A percentile compares a stretch with the other conserved stretches of the same genome.
Conservation (phyloP, 768 basidiomycete genomes). For the Lactarius sp. region DNA sequence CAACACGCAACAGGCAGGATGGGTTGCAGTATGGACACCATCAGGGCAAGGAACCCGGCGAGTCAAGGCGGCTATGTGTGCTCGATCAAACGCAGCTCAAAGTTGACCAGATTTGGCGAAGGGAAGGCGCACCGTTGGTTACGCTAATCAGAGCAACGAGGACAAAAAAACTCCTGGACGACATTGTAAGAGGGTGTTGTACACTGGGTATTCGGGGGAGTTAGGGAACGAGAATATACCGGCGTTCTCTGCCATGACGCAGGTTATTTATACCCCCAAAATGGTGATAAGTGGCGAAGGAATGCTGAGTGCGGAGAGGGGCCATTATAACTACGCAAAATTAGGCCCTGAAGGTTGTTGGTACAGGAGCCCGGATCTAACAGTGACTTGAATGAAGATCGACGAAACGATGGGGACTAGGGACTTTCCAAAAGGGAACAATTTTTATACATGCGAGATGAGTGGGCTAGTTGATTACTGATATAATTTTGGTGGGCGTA, state of each 20-base stretch:
- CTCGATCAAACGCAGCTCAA: not conserved
- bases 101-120: not conserved
- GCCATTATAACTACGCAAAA: not conserved
- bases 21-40: constrained; percentile 30
- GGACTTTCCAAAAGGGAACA: not conserved
- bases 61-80: constrained; percentile 24
- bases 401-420: not conserved
- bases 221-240: not conserved
- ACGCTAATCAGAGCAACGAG: constrained; percentile 18
- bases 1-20: constrained; percentile 33
- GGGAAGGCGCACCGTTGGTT: constrained; percentile 21
- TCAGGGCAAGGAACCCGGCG: constrained; percentile 31
- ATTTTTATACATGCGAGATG: not conserved
- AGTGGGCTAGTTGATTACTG: not conserved
- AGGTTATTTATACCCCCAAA: constrained; percentile 5
- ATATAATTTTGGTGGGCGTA: not conserved
- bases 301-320: not conserved
- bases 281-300: not conserved
- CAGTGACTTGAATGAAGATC: not conserved
- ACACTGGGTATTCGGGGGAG: not conserved
- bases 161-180: constrained; percentile 25
- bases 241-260: not conserved
- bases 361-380: not conserved
- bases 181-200: constrained; percentile 22
- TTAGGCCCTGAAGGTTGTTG: not conserved